phyloP scores from a whole-genome alignment of 192 early-diverging fungal species.

The Spizellomyces sp. region DNA sequence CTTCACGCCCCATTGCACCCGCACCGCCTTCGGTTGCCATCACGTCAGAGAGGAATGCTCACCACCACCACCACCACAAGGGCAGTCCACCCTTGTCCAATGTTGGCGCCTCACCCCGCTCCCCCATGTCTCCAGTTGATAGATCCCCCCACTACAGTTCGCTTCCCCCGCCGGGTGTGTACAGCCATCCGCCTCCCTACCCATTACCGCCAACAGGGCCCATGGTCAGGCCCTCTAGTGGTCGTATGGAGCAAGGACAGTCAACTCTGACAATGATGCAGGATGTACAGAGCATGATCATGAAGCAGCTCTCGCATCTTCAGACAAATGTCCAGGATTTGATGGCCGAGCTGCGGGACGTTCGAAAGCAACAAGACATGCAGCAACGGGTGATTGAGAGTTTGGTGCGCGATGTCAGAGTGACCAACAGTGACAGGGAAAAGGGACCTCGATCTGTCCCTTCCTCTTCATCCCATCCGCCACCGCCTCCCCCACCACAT shows the following conservation, averaged over 20 bases:
- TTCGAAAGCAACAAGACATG: slow-evolving; percentile 1
- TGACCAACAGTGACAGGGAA: neutral
- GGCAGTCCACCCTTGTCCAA: too few species aligned
- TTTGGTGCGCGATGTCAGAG: neutral
- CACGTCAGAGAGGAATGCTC: too few species aligned
- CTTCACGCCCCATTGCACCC: neutral
- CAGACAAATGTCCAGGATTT: slow-evolving; percentile 22
- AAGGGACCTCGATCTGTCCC: neutral
- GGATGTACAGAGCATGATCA: slow-evolving; percentile 19
- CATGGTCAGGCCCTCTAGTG: too few species aligned
- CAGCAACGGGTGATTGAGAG: slow-evolving; percentile 34
- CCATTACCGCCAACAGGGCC: too few species aligned
- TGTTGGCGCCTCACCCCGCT: too few species aligned
- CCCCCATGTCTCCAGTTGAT: too few species aligned
- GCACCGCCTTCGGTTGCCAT: too few species aligned
- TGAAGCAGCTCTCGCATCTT: slow-evolving; percentile 21
- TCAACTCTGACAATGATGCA: neutral
- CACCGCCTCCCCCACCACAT: neutral
- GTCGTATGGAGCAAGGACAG: too few species aligned
- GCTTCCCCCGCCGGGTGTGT: too few species aligned
- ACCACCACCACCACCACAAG: too few species aligned
- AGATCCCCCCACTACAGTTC: too few species aligned
- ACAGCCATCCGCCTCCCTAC: too few species aligned
- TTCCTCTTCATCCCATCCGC: neutral
- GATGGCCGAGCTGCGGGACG: slow-evolving; percentile 10